Conservation (phyloP, 2,329 filamentous ascomycete genomes). For the Ceratocystis albifundus region DNA sequence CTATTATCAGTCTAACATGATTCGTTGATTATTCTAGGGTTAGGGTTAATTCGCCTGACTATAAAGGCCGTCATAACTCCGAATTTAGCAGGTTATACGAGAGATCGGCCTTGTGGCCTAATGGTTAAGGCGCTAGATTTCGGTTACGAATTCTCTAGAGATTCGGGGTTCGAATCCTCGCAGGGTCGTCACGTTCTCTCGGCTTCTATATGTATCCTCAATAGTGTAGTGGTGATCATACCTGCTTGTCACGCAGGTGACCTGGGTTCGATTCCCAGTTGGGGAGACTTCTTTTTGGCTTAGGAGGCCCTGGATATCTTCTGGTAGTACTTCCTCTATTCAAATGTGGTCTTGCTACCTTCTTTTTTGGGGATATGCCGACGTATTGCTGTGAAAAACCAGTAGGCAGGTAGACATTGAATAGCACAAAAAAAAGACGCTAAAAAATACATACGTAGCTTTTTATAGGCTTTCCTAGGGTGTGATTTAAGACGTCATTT, state of each 20-base stretch:
- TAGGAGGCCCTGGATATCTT: too few species aligned
- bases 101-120: constrained; percentile 15
- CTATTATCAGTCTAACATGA: too few species aligned
- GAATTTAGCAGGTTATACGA: background rate
- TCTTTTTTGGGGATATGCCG: too few species aligned
- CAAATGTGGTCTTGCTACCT: background rate
- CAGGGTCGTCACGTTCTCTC: constrained; percentile 7
- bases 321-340: background rate
- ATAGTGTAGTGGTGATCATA: constrained; percentile 19
- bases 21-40: too few species aligned
- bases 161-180: constrained; percentile 17
- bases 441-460: too few species aligned
- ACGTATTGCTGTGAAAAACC: too few species aligned
- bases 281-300: constrained; percentile 2
- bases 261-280: constrained; percentile 20
- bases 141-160: constrained; percentile 13
- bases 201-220: background rate
- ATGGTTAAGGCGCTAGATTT: constrained; percentile 18
- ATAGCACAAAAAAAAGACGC: too few species aligned
- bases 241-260: constrained; percentile 20
- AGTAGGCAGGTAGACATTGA: too few species aligned
- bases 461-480: too few species aligned
- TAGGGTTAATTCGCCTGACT: accelerated
- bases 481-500: background rate
- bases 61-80: background rate